Percentiles rank a stretch among this genome's conserved stretches.
Evolutionary conservation across 1,139 yeast genomes (phyloP).

Genomic region (Fermentozyma sake): DNA sequence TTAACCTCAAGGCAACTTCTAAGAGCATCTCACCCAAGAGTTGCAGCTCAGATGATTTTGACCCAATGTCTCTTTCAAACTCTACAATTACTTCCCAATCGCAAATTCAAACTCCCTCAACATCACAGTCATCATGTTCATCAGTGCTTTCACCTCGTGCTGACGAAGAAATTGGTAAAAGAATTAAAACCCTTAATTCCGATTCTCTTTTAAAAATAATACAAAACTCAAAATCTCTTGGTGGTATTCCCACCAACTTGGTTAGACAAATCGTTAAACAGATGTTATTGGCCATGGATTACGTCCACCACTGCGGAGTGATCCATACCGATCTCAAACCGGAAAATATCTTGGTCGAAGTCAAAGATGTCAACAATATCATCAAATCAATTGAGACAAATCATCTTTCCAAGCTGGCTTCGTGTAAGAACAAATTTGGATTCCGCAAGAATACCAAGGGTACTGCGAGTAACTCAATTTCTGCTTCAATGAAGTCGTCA

Average conservation of each 20-base stretch:
- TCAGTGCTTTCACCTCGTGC: not conserved
- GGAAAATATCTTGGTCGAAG: conserved; percentile 78
- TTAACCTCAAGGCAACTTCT: conserved; percentile 10
- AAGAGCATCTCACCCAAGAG: too few relatives aligned
- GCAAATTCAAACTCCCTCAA: not conserved
- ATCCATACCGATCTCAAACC: conserved; percentile 91
- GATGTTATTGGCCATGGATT: conserved; percentile 70
- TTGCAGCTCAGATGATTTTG: too few relatives aligned
- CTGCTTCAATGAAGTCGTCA: conserved; percentile 23
- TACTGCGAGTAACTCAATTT: conserved; percentile 11
- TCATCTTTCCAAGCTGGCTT: conserved; percentile 23
- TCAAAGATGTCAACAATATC: conserved; percentile 71
- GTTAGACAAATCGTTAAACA: conserved; percentile 83
- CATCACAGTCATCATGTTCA: not conserved
- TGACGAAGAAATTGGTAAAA: conserved; percentile 6
- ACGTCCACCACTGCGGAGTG: conserved; percentile 83
- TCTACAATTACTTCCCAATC: too few relatives aligned
- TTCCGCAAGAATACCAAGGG: not conserved
- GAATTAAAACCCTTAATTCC: conserved; percentile 9
- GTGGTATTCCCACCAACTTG: conserved; percentile 69
- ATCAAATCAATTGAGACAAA: conserved; percentile 53
- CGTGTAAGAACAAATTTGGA: conserved; percentile 25
- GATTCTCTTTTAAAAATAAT: conserved; percentile 10
- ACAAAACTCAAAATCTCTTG: conserved; percentile 16
- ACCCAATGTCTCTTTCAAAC: not conserved